Conservation (phyloP, 139 green algal genomes). For the Micractinium conductrix region DNA sequence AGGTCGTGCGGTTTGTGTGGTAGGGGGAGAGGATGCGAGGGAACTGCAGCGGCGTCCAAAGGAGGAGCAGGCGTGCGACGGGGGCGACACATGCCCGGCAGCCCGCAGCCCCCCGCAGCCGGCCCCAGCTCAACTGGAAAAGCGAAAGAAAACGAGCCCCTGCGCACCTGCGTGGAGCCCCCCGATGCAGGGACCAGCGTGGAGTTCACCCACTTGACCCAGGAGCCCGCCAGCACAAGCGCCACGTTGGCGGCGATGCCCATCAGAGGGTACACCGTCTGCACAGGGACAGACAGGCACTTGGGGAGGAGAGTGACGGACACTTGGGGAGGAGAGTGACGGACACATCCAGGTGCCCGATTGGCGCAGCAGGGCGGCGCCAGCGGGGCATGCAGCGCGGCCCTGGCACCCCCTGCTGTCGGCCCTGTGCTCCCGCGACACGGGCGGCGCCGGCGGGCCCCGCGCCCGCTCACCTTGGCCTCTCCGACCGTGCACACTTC, state of each 20-base stretch:
- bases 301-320: not conserved
- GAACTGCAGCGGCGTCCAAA: no score
- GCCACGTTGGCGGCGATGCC: constrained; percentile 85
- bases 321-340: not conserved
- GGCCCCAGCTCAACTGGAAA: no score
- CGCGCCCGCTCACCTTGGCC: constrained; percentile 34
- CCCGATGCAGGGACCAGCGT: constrained; percentile 28
- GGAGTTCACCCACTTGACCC: constrained; percentile 69
- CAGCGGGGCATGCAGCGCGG: no score
- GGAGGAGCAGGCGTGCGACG: no score
- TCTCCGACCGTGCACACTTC: constrained; percentile 65
- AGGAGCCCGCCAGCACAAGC: constrained; percentile 60
- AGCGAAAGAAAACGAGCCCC: no score
- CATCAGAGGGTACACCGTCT: constrained; percentile 85
- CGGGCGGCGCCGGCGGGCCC: no score
- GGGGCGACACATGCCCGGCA: no score
- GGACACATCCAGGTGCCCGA: no score
- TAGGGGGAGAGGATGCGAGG: not conserved
- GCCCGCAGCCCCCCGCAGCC: no score
- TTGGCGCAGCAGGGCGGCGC: no score
- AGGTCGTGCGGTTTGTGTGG: not conserved
- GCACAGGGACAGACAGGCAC: not conserved
- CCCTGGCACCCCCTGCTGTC: no score
- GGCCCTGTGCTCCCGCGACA: no score
- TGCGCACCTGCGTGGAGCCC: constrained; percentile 31